Conservation (phyloP, 2,329 filamentous ascomycete genomes). For the Phaeosphaeria sp. region DNA sequence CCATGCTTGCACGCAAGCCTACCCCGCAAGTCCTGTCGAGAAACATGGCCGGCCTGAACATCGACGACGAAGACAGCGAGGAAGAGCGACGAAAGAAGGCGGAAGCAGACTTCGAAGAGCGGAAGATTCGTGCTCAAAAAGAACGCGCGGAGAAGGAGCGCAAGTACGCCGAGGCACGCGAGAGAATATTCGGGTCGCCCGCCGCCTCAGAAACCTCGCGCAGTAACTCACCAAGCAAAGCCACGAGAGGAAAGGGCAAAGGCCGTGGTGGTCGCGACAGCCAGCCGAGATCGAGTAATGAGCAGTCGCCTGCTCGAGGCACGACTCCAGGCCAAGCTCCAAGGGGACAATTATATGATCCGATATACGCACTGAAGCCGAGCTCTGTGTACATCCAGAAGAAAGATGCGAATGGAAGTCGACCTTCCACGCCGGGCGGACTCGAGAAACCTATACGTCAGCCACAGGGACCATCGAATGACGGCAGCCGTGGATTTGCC, state of each 20-base stretch:
- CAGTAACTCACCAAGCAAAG: slow-evolving; percentile 43
- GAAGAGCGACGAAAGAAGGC: slow-evolving; percentile 66
- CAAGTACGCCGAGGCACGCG: slow-evolving; percentile 86
- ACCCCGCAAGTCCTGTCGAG: slow-evolving; percentile 65
- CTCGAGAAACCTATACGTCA: slow-evolving; percentile 74
- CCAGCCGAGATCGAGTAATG: slow-evolving; percentile 46
- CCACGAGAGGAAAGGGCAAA: slow-evolving; percentile 45
- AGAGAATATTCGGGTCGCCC: slow-evolving; percentile 80
- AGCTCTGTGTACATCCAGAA: slow-evolving; percentile 58
- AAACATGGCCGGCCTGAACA: slow-evolving; percentile 57
- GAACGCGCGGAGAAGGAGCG: slow-evolving; percentile 90
- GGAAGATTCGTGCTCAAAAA: slow-evolving; percentile 76
- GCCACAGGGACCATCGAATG: slow-evolving; percentile 77
- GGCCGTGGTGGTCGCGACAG: slow-evolving; percentile 47
- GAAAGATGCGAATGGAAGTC: slow-evolving; percentile 54
- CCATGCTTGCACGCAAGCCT: slow-evolving; percentile 84
- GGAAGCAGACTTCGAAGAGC: slow-evolving; percentile 75
- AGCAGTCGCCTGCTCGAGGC: slow-evolving; percentile 44
- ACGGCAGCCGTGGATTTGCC: slow-evolving; percentile 79
- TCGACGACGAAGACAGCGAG: slow-evolving; percentile 67
- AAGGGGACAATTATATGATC: slow-evolving; percentile 83
- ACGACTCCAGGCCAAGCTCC: slow-evolving; percentile 44
- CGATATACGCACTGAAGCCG: slow-evolving; percentile 71
- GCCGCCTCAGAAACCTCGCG: slow-evolving; percentile 44
- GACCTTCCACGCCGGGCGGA: slow-evolving; percentile 62